A percentile compares a stretch with the other conserved stretches of the same genome.
Evolutionary conservation across 352 stramenopile genomes (phyloP).

Genomic region (Pythium rishiriense): DNA sequence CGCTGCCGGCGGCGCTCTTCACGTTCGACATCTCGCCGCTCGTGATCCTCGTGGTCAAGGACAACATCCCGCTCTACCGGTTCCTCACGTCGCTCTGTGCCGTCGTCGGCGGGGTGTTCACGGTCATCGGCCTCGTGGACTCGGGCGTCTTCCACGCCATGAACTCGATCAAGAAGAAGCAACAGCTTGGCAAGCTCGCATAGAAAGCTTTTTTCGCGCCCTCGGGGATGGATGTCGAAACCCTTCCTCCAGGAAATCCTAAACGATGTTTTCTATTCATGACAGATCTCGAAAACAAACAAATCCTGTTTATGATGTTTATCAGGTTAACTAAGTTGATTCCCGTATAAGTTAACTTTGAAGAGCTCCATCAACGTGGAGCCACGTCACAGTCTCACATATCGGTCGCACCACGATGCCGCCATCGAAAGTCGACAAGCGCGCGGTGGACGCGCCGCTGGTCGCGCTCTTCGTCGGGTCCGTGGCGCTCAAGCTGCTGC

Average conservation of each 20-base stretch:
- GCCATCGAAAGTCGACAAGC: conserved; percentile 10
- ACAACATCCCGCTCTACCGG: conserved; percentile 75
- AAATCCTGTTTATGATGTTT: not conserved
- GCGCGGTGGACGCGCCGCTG: conserved; percentile 37
- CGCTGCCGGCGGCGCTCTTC: conserved; percentile 67
- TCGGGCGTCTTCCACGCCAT: conserved; percentile 77
- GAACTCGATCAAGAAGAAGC: conserved; percentile 86
- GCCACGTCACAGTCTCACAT: not conserved
- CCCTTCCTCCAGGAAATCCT: not conserved
- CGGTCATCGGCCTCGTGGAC: conserved; percentile 77
- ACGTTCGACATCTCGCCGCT: conserved; percentile 83
- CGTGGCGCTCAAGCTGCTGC: conserved; percentile 83
- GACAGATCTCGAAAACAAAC: not conserved
- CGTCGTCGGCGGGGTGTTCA: conserved; percentile 81
- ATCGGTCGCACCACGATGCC: not conserved
- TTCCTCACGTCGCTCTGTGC: conserved; percentile 84
- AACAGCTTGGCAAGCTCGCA: conserved; percentile 74
- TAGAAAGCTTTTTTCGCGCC: conserved; percentile 19
- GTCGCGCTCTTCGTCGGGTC: conserved; percentile 51
- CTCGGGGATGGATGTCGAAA: not conserved
- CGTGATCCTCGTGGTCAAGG: conserved; percentile 65
- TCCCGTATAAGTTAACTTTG: not conserved
- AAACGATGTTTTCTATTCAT: conserved; percentile 4
- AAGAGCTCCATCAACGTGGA: not conserved
- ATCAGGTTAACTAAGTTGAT: not conserved